Conservation (phyloP, 2,329 filamentous ascomycete species). For the Trichothecium sympodiale region DNA sequence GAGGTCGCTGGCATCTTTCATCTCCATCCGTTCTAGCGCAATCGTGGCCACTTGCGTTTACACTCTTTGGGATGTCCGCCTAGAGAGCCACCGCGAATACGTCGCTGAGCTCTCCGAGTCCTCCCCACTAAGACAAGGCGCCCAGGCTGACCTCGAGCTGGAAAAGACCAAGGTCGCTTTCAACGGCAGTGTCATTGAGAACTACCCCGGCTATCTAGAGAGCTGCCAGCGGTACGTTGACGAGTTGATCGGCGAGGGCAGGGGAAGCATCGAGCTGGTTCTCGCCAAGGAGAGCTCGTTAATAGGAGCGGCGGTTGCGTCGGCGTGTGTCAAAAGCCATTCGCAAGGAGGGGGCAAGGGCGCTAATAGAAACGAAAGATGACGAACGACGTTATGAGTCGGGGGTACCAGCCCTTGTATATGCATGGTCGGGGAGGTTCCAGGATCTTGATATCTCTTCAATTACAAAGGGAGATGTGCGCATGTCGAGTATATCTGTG, state of each 20-base stretch:
- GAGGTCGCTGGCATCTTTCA: conserved; percentile 38
- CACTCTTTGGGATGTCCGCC: conserved; percentile 46
- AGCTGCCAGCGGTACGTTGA: conserved; percentile 55
- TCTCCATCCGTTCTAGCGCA: conserved; percentile 47
- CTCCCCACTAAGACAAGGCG: conserved; percentile 26
- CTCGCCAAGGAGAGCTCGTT: conserved; percentile 65
- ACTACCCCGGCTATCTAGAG: conserved; percentile 57
- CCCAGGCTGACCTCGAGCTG: conserved; percentile 39
- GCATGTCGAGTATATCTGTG: too few species aligned
- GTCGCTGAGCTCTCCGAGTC: conserved; percentile 15
- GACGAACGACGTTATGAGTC: conserved; percentile 1
- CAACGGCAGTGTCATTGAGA: conserved; percentile 70
- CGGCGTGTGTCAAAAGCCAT: conserved; percentile 30
- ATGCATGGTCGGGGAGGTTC: too few species aligned
- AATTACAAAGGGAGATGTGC: too few species aligned
- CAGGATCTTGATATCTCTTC: too few species aligned
- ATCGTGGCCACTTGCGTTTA: conserved; percentile 48
- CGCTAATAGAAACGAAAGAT: background rate
- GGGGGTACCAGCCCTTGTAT: conserved; percentile 1
- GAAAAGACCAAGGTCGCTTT: conserved; percentile 55
- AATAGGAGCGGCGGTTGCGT: conserved; percentile 62
- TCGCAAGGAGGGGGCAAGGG: background rate
- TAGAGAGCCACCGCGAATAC: conserved; percentile 31
- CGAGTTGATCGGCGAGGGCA: conserved; percentile 37
- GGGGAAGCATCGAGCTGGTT: conserved; percentile 46